Conservation (phyloP, 208 protist genomes). For the Trypanosomatidae sp. region DNA sequence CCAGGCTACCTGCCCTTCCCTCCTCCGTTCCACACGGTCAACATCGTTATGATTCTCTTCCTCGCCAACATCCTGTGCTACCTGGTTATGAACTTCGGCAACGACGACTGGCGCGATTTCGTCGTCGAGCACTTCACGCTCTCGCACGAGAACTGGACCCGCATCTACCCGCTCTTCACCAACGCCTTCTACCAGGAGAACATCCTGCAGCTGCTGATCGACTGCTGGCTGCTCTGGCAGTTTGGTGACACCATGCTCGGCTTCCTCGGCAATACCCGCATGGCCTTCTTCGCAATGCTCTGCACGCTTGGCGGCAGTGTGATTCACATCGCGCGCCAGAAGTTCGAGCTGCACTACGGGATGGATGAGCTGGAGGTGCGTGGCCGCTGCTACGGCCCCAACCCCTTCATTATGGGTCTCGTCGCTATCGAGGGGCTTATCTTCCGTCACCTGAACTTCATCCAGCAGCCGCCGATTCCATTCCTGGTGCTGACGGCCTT, state of each 20-base stretch:
- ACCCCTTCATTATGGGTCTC: slow-evolving; percentile 88
- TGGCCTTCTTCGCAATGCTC: slow-evolving; percentile 74
- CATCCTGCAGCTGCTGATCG: slow-evolving; percentile 85
- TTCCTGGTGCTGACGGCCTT: slow-evolving; percentile 89
- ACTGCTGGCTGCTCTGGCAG: slow-evolving; percentile 83
- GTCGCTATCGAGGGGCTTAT: slow-evolving; percentile 85
- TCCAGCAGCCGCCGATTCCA: slow-evolving; percentile 88
- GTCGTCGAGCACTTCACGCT: slow-evolving; percentile 89
- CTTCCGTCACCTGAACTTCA: slow-evolving; percentile 90
- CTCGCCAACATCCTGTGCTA: slow-evolving; percentile 79
- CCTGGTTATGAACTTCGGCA: slow-evolving; percentile 75
- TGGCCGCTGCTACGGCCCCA: slow-evolving; percentile 85
- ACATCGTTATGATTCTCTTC: slow-evolving; percentile 86
- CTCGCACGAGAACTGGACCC: slow-evolving; percentile 76
- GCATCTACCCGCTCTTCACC: slow-evolving; percentile 87
- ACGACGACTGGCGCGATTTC: slow-evolving; percentile 79
- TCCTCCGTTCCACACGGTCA: slow-evolving; percentile 87
- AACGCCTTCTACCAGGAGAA: slow-evolving; percentile 89
- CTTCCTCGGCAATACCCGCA: slow-evolving; percentile 82
- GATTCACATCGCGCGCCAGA: slow-evolving; percentile 79
- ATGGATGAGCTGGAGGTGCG: slow-evolving; percentile 86
- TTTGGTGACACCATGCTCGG: slow-evolving; percentile 86
- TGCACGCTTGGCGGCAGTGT: slow-evolving; percentile 72
- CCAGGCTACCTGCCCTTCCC: slow-evolving; percentile 85
- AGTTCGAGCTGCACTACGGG: slow-evolving; percentile 84